Evolutionary conservation across 139 green algal genomes (phyloP), one percentile per base, ranked within the genome.

Genomic region (Limnomonas spitsbergensis): DNA sequence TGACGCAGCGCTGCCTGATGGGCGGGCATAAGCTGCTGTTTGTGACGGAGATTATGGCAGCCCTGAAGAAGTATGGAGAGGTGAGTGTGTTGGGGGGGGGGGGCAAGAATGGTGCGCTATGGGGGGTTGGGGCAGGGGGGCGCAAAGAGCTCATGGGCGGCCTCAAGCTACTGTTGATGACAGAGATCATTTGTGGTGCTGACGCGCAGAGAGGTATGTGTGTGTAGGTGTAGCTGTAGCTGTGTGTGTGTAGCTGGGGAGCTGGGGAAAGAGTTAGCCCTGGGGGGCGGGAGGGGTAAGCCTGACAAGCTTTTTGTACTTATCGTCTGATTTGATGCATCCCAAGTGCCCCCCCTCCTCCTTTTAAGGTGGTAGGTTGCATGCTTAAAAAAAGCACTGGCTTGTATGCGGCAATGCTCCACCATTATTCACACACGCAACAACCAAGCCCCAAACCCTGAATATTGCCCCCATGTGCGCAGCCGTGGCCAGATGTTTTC

Each of bases 401-500:
- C n/a, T n/a, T n/a, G n/a, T n/a, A n/a, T n/a, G n/a, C n/a, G n/a
- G n/a, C n/a, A n/a, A n/a, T n/a, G n/a, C n/a, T n/a, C n/a, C n/a
- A n/a, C n/a, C n/a, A n/a, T n/a, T n/a, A n/a, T n/a, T n/a, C n/a
- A n/a, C n/a, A n/a, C n/a, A n/a, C n/a, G n/a, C n/a, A n/a, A n/a
- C n/a, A n/a, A n/a, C n/a, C n/a, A n/a, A n/a, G n/a, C n/a, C n/a
- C n/a, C n/a, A n/a, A n/a, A n/a, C n/a, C n/a, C n/a, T n/a, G n/a
- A n/a, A n/a, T n/a, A n/a, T n/a, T 61, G 47, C 20, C 47, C 20
- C 47, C 47, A 61, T 20, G n/a, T 61, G 14, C 20, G 56, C 56
- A 83, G 37, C 80, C 80, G 27, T 84, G 80, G 80, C 75, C 76
- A 53, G 80, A 84, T 69, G 75, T 84, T 4, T 84, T 84, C 40